These are phyloP conservation scores for Crithidia thermophila DNA, from an alignment of 208 protist genomes.

Conservation along the genomic window DNA sequence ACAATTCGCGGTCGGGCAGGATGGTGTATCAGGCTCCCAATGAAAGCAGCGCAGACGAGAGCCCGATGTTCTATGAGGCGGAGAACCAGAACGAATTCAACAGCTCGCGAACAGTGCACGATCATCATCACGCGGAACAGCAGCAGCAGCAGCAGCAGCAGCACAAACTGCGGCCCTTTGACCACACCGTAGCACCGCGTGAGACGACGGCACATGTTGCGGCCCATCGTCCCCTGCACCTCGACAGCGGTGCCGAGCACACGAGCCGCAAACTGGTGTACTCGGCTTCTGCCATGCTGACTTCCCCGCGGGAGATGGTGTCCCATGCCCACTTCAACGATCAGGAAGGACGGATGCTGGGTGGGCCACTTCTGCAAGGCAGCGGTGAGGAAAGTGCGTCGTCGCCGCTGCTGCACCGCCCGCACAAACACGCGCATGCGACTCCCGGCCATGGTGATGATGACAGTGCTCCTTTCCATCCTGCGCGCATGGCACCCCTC, in stretches of 20 bases:
- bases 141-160: too few relatives aligned
- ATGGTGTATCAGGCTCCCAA: neutral
- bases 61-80: constrained; percentile 1
- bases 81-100: neutral
- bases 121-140: too few relatives aligned
- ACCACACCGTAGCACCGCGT: neutral
- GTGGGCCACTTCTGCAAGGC: too few relatives aligned
- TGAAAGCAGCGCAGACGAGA: neutral
- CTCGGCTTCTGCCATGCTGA: constrained; percentile 14
- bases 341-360: too few relatives aligned
- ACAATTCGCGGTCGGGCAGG: neutral
- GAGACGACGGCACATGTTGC: neutral
- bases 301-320: constrained; percentile 4
- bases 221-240: neutral
- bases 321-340: too few relatives aligned
- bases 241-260: neutral
- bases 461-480: neutral
- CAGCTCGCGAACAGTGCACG: too few relatives aligned
- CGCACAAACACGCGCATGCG: too few relatives aligned
- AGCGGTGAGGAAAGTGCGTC: constrained; percentile 1
- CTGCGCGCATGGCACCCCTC: constrained; percentile 4
- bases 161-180: neutral
- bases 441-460: too few relatives aligned
- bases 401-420: constrained; percentile 1
- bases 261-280: constrained; percentile 27